Base-by-base conservation (phyloP, 371 early-diverging fungal genomes). In the Batkoa obscura region DNA sequence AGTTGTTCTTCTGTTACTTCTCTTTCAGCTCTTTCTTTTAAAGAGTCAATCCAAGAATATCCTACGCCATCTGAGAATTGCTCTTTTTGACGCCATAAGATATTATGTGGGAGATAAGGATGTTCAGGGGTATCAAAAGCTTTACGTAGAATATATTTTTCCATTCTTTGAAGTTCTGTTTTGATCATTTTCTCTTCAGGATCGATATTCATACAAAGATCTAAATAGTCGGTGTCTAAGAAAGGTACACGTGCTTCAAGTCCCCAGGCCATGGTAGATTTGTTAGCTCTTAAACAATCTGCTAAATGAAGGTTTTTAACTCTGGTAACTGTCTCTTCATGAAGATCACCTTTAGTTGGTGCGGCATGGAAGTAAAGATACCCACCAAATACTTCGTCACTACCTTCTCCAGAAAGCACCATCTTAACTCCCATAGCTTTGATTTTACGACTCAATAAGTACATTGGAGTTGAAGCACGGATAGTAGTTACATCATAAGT, bases 401-500 rank as follows among this genome's bases (percentile, higher is more conserved):
- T 72, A 56, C 96, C 96, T 72, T 96, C 96, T 56, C 96, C 96
- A 60, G 81, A 81, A 43, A 96, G 74, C 5, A 96, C 96, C 96
- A 96, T 96, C 81, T 96, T 96, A 68, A 94, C 94, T 52, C 94
- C 94, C 72, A 88, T 83, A 35, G 94, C 87, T 72, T 90, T 96
- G 77, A 96, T 91, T 73, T 90, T 90, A 58, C 96, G 79, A 51
- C 87, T 84, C 47, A 94, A 69, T 38, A 94, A 78, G 70, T 91
- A 94, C 96, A 95, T 94, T 55, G 96, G 96, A 1, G 96, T 95
- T 33, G 86, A 86, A 5, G 96, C 96, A 52, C 96, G 85, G 64
- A 94, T 79, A 32, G 96, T 94, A n/a, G 96, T 96, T n/a, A 96
- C 96, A 68, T 96, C 96, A 66, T 96, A 96, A 0, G 94, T 94